These are phyloP conservation scores for Fusarium globosum DNA, from an alignment of 2,329 filamentous ascomycete genomes.

Conservation along the genomic window DNA sequence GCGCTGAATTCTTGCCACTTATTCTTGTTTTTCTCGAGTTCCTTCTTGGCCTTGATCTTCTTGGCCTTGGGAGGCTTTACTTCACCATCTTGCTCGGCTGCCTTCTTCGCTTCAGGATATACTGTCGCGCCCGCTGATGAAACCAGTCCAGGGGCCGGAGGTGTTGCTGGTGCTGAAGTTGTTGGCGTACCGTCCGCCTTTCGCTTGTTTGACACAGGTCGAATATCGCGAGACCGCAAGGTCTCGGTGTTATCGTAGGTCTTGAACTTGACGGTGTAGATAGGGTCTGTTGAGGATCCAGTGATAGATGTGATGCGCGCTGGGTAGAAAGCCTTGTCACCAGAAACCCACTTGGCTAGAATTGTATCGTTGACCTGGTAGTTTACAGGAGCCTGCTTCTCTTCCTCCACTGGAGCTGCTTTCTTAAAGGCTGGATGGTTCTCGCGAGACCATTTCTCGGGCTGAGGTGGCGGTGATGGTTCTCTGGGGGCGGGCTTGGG, in stretches of 20 bases:
- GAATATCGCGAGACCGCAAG: constrained; percentile 83
- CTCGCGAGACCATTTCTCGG: constrained; percentile 82
- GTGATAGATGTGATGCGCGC: constrained; percentile 94
- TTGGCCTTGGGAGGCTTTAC: constrained; percentile 82
- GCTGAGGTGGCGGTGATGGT: constrained; percentile 63
- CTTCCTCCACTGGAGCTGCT: constrained; percentile 60
- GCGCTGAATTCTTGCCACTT: constrained; percentile 95
- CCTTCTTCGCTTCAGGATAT: constrained; percentile 71
- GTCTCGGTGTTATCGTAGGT: constrained; percentile 89
- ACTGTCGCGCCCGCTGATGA: constrained; percentile 67
- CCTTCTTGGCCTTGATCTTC: constrained; percentile 90
- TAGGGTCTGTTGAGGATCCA: constrained; percentile 87
- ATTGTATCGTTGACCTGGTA: constrained; percentile 92
- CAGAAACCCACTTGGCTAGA: constrained; percentile 89
- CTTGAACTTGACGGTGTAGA: constrained; percentile 96
- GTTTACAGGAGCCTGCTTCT: constrained; percentile 60
- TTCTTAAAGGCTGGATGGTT: constrained; percentile 82
- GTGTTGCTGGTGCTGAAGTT: constrained; percentile 52
- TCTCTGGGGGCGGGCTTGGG: constrained; percentile 58
- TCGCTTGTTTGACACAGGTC: constrained; percentile 82
- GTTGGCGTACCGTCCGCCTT: constrained; percentile 83
- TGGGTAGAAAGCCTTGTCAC: constrained; percentile 90
- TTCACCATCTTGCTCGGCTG: constrained; percentile 71
- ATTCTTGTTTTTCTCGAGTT: constrained; percentile 88
- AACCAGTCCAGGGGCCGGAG: constrained; percentile 57